Evolutionary conservation across 495 filamentous ascomycete genomes (phyloP), one percentile per base, ranked within the genome.

Genomic region (Glarea lozoyensis): DNA sequence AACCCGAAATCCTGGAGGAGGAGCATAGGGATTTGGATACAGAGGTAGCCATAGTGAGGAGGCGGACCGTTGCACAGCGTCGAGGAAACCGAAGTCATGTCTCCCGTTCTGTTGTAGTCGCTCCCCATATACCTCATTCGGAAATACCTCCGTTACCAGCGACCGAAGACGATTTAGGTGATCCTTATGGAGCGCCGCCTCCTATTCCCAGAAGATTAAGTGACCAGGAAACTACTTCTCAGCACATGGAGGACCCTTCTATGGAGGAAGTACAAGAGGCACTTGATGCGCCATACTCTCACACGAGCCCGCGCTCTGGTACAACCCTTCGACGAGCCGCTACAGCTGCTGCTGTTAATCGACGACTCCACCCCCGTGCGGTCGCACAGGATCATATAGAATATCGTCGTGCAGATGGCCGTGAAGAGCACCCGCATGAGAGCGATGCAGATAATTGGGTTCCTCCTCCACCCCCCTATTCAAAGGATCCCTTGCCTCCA

Each of bases 381-480:
- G 45, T 46, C 29, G 52, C 52, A 12, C 33, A 29, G 37, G 54
- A 53, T 9, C 50, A 50, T 37, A 52, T 53, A 13, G 44, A 48
- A 38, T 53, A 48, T 38, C 54, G 54, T 36, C 46, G 54, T 30
- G 54, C 84, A 19, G 79, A 84, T 57, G 81, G 79, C 11, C 68
- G 79, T 24, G 64, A 72, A 13, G 72, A 86, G 42, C 72, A 84
- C 45, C 88, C 88, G 10, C 84, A 93, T 60, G 86, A 93, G 59
- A 88, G 83, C 46, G 85, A 94, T 55, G 86, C 86, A 3, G 88
- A 94, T 49, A 86, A 89, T 47, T 95, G 88, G 88, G 85, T 89
- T 5, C 84, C 88, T 17, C 88, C 88, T 0, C 88, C 88, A n/a
- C 88, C 88, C 10, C 85, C 87, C 6, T 95, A 95, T 53, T 75